Evolutionary conservation across 176 grass and related monocot species (phyloP), one percentile per base, ranked within the genome.

Genomic region (Ensete glaucum): DNA sequence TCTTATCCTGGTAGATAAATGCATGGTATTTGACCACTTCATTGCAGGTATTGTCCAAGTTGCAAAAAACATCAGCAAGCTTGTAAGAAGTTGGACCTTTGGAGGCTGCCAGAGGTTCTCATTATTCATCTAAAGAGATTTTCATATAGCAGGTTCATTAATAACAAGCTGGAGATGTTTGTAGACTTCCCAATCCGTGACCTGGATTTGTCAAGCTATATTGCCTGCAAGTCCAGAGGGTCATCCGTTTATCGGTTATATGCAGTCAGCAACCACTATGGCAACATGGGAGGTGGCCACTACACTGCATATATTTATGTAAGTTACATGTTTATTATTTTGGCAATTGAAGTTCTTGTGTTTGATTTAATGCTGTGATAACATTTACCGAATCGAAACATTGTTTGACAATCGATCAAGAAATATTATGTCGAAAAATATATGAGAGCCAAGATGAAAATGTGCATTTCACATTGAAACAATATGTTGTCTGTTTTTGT

Each of bases 81-180:
- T 34, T 56, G 53, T 57, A 74, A 74, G 52, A 74, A 74, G 72
- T 29, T 74, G 20, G 72, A 74, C 17, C 54, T 74, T 22, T 74
- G 72, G 72, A 74, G 72, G 72, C 25, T 74, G 12, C 72, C 72
- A 2, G 72, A 74, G 17, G 53, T 74, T 57, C 52, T 74, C 22
- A 56, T 74, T 34, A 57, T 74, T 55, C 72, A 74, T 74, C 72
- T 74, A 9, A 74, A 74, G 25, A 74, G 72, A 10, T 74, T 74
- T 74, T 74, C 72, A 19, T 74, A 34, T 56, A 57, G 53, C 22
- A 54, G 52, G 50, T 74, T 56, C 53, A 53, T 51, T 19, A 74
- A 74, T 54, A 74, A 74, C 72, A 74, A 74, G 72, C 53, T 74
- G 54, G 72, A 74, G 72, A 56, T 29, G 24, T 56, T 74, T 74